A percentile compares a stretch with the other conserved stretches of the same genome.
Conservation (phyloP, 208 protist species). For the Blastocrithidia nonstop region DNA sequence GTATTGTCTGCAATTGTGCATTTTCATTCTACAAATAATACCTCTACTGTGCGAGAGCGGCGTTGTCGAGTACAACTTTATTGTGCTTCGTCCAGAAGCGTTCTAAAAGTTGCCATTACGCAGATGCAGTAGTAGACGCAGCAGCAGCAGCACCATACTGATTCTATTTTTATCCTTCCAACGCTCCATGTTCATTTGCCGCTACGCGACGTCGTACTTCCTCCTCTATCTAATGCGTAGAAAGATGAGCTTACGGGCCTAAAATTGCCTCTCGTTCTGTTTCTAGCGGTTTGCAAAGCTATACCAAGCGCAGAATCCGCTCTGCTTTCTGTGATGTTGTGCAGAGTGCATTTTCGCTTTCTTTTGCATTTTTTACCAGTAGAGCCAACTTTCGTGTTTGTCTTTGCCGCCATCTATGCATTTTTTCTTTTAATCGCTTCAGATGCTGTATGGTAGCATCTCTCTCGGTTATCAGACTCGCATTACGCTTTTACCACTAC, state of each 20-base stretch:
- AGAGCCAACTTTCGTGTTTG: slow-evolving; percentile 73
- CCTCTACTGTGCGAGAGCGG: slow-evolving; percentile 84
- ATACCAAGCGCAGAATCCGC: slow-evolving; percentile 83
- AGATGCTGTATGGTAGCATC: slow-evolving; percentile 84
- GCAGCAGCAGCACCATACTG: slow-evolving; percentile 4
- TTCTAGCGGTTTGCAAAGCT: slow-evolving; percentile 88
- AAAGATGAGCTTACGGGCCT: slow-evolving; percentile 65
- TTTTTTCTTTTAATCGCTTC: slow-evolving; percentile 87
- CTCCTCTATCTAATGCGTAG: slow-evolving; percentile 51
- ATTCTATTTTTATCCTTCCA: slow-evolving; percentile 7
- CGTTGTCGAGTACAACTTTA: slow-evolving; percentile 91
- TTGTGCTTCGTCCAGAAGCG: slow-evolving; percentile 91
- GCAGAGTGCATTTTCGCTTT: slow-evolving; percentile 58
- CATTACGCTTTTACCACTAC: slow-evolving; percentile 89
- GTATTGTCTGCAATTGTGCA: slow-evolving; percentile 61
- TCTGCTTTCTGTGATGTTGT: slow-evolving; percentile 57
- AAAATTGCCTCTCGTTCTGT: slow-evolving; percentile 92
- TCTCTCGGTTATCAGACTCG: slow-evolving; percentile 80
- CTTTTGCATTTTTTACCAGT: slow-evolving; percentile 82
- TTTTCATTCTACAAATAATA: slow-evolving; percentile 85
- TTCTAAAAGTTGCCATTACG: slow-evolving; percentile 86
- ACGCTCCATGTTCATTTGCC: slow-evolving; percentile 12
- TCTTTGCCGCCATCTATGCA: slow-evolving; percentile 84
- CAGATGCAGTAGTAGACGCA: slow-evolving; percentile 13
- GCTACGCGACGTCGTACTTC: slow-evolving; percentile 43